phyloP scores from a whole-genome alignment of 2,329 filamentous ascomycete species.

The Westerdykella sp. region DNA sequence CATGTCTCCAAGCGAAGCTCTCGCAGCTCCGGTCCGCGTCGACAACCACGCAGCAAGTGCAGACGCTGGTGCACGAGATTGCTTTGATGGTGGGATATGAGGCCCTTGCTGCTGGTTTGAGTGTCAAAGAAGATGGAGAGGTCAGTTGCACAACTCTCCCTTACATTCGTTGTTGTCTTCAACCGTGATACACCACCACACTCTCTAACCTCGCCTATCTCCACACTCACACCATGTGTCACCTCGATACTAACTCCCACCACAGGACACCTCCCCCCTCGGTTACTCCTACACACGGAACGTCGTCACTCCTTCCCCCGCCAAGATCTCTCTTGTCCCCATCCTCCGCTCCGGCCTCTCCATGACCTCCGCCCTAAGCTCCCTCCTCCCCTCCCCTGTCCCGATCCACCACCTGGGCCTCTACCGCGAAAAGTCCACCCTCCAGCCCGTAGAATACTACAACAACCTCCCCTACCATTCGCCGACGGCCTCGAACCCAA shows the following conservation, averaged over 20 bases:
- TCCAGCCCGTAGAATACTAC: constrained; percentile 93
- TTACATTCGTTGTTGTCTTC: not conserved
- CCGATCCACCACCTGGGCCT: constrained; percentile 91
- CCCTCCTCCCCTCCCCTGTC: constrained; percentile 71
- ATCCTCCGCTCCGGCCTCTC: constrained; percentile 87
- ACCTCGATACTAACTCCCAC: constrained; percentile 1
- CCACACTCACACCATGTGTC: constrained; percentile 3
- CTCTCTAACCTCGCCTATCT: not conserved
- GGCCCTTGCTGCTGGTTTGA: constrained; percentile 62
- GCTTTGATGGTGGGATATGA: constrained; percentile 75
- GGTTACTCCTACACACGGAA: constrained; percentile 67
- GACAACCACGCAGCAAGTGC: constrained; percentile 68
- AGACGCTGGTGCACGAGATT: constrained; percentile 79
- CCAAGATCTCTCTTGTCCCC: constrained; percentile 72
- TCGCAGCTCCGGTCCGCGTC: constrained; percentile 74
- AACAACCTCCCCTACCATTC: constrained; percentile 84
- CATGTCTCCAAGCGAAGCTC: constrained; percentile 81
- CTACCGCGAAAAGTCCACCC: constrained; percentile 81
- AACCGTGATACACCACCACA: not conserved
- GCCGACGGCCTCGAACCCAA: constrained; percentile 39
- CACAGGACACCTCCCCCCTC: constrained; percentile 69
- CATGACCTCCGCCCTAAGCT: constrained; percentile 84
- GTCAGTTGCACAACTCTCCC: constrained; percentile 44
- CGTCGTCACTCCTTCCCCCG: constrained; percentile 56
- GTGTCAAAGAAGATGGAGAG: constrained; percentile 53